A percentile compares a stretch with the other conserved stretches of the same genome.
Evolutionary conservation across 768 basidiomycete species (phyloP).

Genomic region (Suillus alpinus): DNA sequence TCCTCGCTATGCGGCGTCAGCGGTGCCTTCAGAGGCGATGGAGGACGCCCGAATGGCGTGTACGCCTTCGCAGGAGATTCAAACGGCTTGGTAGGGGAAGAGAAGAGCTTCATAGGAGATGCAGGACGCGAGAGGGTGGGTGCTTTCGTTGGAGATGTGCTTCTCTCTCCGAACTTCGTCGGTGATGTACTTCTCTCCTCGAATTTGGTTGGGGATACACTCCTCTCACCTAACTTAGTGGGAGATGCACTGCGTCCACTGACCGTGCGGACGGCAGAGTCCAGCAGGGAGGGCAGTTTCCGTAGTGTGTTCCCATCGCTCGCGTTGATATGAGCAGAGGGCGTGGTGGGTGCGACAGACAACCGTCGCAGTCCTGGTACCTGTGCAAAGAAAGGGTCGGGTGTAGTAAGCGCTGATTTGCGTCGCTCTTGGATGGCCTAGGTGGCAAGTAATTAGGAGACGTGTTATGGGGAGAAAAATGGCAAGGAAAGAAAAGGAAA

Average conservation of each 20-base stretch:
- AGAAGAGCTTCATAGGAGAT: slow-evolving; percentile 7
- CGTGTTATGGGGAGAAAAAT: not conserved
- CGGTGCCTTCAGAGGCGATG: not conserved
- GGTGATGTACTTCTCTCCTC: not conserved
- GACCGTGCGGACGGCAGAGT: slow-evolving; percentile 2
- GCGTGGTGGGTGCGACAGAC: slow-evolving; percentile 17
- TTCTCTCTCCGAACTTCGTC: not conserved
- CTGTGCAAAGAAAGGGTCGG: slow-evolving; percentile 50
- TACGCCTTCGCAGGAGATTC: not conserved
- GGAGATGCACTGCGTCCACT: not conserved
- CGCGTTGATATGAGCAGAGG: not conserved
- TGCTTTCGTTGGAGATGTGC: slow-evolving; percentile 8
- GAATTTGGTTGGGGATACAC: not conserved
- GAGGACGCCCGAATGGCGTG: slow-evolving; percentile 1
- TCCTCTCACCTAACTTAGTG: not conserved
- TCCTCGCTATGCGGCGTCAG: slow-evolving; percentile 18
- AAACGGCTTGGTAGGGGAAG: slow-evolving; percentile 1
- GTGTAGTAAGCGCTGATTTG: slow-evolving; percentile 50
- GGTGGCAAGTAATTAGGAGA: not conserved
- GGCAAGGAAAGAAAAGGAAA: not conserved
- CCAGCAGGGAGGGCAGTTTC: slow-evolving; percentile 4
- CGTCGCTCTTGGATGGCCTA: slow-evolving; percentile 66
- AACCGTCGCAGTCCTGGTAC: slow-evolving; percentile 46
- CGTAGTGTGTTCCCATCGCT: not conserved
- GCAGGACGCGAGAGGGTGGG: not conserved